These are phyloP conservation scores for Eustoma russellianum DNA, from an alignment of 257 asterid genomes.

Conservation along the genomic window DNA sequence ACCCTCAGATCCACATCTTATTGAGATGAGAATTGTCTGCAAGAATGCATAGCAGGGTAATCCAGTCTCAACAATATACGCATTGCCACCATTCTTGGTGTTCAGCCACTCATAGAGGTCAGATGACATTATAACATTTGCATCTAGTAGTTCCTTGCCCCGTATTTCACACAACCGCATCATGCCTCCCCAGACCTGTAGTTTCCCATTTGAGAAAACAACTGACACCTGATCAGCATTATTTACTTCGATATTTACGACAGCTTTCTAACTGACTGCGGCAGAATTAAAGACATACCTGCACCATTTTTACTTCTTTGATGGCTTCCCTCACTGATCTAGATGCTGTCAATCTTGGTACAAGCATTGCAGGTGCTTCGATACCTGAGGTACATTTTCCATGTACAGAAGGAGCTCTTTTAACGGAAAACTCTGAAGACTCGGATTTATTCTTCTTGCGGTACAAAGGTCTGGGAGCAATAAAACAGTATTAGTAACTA, in stretches of 20 bases:
- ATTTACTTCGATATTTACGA: background rate
- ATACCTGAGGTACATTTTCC: constrained; percentile 33
- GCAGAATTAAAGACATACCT: constrained; percentile 33
- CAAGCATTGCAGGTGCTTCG: constrained; percentile 51
- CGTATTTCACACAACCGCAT: constrained; percentile 53
- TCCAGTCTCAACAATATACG: constrained; percentile 44
- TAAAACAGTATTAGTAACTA: constrained; percentile 17
- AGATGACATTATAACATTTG: constrained; percentile 33
- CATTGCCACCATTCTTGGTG: constrained; percentile 44
- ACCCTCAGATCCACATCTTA: constrained; percentile 57
- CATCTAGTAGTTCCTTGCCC: constrained; percentile 59
- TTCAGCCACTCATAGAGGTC: constrained; percentile 82
- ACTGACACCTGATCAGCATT: background rate
- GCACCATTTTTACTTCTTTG: constrained; percentile 91
- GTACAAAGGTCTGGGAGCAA: constrained; percentile 62
- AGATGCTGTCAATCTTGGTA: constrained; percentile 64
- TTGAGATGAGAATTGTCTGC: constrained; percentile 52
- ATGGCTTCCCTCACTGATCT: constrained; percentile 82
- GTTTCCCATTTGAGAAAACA: constrained; percentile 1
- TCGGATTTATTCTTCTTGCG: constrained; percentile 39
- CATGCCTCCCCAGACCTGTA: constrained; percentile 74
- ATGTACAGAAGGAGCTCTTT: constrained; percentile 31
- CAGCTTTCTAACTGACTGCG: background rate
- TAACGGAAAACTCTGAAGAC: constrained; percentile 44
- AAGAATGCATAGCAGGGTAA: constrained; percentile 64